Evolutionary conservation across 177 flowering plant genomes (phyloP), one percentile per base, ranked within the genome.

Genomic region (Tripterygium wilfordii): DNA sequence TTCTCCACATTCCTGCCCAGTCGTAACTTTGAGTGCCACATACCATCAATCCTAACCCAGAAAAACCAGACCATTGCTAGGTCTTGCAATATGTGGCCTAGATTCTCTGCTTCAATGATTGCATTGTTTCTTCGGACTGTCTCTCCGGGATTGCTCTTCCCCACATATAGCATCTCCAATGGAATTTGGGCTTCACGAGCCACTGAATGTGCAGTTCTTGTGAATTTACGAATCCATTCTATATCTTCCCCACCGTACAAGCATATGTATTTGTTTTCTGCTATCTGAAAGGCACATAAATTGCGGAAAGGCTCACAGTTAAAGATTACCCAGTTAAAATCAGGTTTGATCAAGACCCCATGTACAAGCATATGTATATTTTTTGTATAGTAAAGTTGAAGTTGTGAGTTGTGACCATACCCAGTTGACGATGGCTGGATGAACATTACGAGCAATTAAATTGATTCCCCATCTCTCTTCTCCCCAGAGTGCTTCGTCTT

Each of bases 41-140:
- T 83, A 79, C 80, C 71, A 42, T 77, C 77, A 2, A 83, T 60
- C 51, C 87, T 19, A 4, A 65, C 70, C 91, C 91, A 83, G 65
- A 83, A 83, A 66, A 64, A 80, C 86, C 86, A 80, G 5, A 76
- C 52, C 1, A 65, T 47, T 1, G 48, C 48, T 0, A 46, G 19
- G 45, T 78, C 76, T 8, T 49, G 45, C 39, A 76, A 47, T 0
- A 42, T 25, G 51, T 74, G 70, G 69, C 80, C 63, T 2, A 76
- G 67, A 0, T 62, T 55, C 20, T 80, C 80, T 8, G 8, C 14
- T 13, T 4, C 15, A 12, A 83, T 74, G n/a, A 18, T 36, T 1
- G 16, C 32, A 31, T 49, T 65, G 68, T 41, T 73, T 18, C 39
- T 67, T 10, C 69, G 49, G 13, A 71, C 55, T 45, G 57, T 70